Conservation (phyloP, 345 rosid species). For the Pugionium cornutum region DNA sequence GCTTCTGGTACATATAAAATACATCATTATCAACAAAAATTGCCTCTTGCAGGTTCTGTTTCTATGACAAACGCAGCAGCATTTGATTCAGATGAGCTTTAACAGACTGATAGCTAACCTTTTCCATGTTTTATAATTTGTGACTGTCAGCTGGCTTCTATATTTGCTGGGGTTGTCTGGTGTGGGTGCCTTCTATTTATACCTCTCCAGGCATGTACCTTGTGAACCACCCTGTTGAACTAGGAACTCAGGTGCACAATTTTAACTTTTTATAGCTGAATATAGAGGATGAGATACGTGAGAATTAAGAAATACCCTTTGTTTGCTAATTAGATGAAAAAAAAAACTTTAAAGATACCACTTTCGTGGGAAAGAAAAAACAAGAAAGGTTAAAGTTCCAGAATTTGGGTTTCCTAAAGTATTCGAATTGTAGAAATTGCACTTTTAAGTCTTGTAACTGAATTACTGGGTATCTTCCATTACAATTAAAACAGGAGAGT, state of each 20-base stretch:
- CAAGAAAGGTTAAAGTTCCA: background rate
- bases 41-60: slow-evolving; percentile 10
- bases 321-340: background rate
- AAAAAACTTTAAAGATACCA: background rate
- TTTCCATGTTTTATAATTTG: slow-evolving; percentile 25
- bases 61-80: background rate
- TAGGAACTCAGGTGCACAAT: slow-evolving; percentile 83
- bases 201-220: slow-evolving; percentile 99
- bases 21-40: slow-evolving; percentile 14
- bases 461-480: background rate
- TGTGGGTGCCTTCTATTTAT: slow-evolving; percentile 98
- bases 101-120: background rate
- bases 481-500: background rate
- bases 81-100: slow-evolving; percentile 3
- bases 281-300: slow-evolving; percentile 5
- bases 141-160: slow-evolving; percentile 88
- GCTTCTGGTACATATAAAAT: slow-evolving; percentile 22
- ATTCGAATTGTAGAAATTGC: slow-evolving; percentile 11
- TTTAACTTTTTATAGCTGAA: background rate
- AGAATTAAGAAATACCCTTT: background rate
- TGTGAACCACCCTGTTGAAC: slow-evolving; percentile 94
- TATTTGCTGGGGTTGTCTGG: slow-evolving; percentile 99
- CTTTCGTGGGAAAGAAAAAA: slow-evolving; percentile 1
- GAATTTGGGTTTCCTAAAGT: slow-evolving; percentile 1
- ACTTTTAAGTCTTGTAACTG: background rate